phyloP scores from a whole-genome alignment of 2,329 filamentous ascomycete species.

The Fusarium sulawesiense region DNA sequence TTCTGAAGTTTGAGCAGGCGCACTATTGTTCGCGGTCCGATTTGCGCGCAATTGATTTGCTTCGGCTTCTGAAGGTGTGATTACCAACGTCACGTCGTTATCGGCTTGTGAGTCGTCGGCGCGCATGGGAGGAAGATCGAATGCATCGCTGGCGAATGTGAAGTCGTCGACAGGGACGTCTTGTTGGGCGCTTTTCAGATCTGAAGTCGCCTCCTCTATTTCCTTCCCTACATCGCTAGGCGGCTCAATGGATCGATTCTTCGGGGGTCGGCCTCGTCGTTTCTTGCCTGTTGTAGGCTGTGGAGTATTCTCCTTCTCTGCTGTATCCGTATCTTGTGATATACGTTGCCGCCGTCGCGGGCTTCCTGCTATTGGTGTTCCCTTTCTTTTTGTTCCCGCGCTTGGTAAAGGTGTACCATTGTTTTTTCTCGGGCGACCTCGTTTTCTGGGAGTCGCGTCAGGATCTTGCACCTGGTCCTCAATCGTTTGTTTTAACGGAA shows the following conservation, averaged over 20 bases:
- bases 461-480: slow-evolving; percentile 50
- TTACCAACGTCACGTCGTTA: slow-evolving; percentile 45
- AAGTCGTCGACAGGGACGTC: slow-evolving; percentile 45
- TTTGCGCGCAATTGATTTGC: slow-evolving; percentile 19
- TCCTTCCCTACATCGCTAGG: slow-evolving; percentile 42
- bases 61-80: slow-evolving; percentile 40
- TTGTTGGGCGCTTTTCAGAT: slow-evolving; percentile 29
- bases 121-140: slow-evolving; percentile 31
- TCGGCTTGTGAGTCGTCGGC: slow-evolving; percentile 46
- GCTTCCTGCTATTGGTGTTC: slow-evolving; percentile 56
- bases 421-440: slow-evolving; percentile 61
- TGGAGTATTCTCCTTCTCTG: slow-evolving; percentile 35
- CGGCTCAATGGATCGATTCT: slow-evolving; percentile 44
- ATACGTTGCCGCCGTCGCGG: slow-evolving; percentile 52
- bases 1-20: slow-evolving; percentile 47
- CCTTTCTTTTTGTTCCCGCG: slow-evolving; percentile 57
- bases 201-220: slow-evolving; percentile 27
- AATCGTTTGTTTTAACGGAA: slow-evolving; percentile 61
- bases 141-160: slow-evolving; percentile 36
- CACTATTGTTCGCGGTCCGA: slow-evolving; percentile 19
- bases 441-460: slow-evolving; percentile 54
- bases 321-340: slow-evolving; percentile 44
- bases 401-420: slow-evolving; percentile 64
- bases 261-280: slow-evolving; percentile 48
- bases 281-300: slow-evolving; percentile 50